Percentiles rank a stretch among this genome's conserved stretches.
These are phyloP conservation scores for Brassica incana DNA, from an alignment of 345 rosid genomes.

Conservation along the genomic window DNA sequence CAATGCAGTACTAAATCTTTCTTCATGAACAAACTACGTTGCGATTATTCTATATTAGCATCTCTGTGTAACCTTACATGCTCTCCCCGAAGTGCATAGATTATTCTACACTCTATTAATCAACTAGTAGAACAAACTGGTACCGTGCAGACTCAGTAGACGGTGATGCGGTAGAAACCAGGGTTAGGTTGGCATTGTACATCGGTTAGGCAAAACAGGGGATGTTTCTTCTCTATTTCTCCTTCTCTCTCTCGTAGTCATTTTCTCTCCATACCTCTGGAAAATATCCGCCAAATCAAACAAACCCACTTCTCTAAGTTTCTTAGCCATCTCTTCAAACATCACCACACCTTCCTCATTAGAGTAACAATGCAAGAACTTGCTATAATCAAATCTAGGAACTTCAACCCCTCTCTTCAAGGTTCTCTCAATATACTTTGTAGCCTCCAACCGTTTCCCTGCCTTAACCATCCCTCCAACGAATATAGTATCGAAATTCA, in stretches of 20 bases:
- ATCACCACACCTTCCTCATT: slow-evolving; percentile 69
- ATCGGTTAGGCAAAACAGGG: background rate
- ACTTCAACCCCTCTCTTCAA: slow-evolving; percentile 71
- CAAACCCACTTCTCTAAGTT: slow-evolving; percentile 63
- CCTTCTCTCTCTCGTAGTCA: slow-evolving; percentile 85
- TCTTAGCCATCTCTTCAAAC: slow-evolving; percentile 69
- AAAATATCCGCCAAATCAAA: slow-evolving; percentile 86
- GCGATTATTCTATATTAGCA: background rate
- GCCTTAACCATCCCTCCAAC: slow-evolving; percentile 92
- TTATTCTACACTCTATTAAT: background rate
- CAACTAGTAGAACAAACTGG: background rate
- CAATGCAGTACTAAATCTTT: background rate
- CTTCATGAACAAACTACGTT: background rate
- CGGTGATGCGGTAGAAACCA: background rate
- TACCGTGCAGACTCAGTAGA: background rate
- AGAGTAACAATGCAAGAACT: slow-evolving; percentile 78
- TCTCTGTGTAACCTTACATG: background rate
- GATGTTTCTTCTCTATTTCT: slow-evolving; percentile 45
- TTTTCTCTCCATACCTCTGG: slow-evolving; percentile 74
- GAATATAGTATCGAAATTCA: slow-evolving; percentile 82
- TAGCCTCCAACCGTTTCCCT: slow-evolving; percentile 67
- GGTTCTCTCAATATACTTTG: slow-evolving; percentile 76
- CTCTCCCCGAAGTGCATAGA: background rate
- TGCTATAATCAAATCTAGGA: slow-evolving; percentile 79
- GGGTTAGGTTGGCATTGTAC: background rate